These are phyloP conservation scores for Oryza rufipogon DNA, from an alignment of 176 grass and related monocot genomes.

Conservation along the genomic window DNA sequence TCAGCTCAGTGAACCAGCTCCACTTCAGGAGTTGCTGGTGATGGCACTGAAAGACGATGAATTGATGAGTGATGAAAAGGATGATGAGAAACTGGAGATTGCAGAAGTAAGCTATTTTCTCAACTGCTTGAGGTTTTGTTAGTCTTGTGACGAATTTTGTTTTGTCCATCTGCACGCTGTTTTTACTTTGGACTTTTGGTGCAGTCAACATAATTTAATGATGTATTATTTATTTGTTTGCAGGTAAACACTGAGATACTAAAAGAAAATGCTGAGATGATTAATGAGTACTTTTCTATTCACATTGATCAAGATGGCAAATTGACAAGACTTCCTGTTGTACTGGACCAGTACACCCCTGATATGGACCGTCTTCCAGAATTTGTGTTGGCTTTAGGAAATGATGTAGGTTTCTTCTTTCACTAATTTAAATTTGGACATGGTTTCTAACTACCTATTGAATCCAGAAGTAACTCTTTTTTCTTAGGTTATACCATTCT, in stretches of 20 bases:
- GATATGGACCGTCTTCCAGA: slow-evolving; percentile 89
- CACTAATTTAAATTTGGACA: slow-evolving; percentile 16
- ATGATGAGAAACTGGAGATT: slow-evolving; percentile 77
- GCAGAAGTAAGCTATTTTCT: slow-evolving; percentile 63
- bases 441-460: not conserved
- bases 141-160: not conserved
- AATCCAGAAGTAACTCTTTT: not conserved
- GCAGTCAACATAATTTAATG: not conserved
- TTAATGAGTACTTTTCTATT: slow-evolving; percentile 92
- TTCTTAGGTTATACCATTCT: not conserved
- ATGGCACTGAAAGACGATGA: slow-evolving; percentile 86
- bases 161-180: not conserved
- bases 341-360: slow-evolving; percentile 96
- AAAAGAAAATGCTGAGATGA: slow-evolving; percentile 76
- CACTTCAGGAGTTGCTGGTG: slow-evolving; percentile 68
- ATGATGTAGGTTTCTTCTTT: slow-evolving; percentile 75
- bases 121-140: not conserved
- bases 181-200: slow-evolving; percentile 23
- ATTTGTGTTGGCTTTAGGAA: slow-evolving; percentile 75
- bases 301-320: slow-evolving; percentile 72
- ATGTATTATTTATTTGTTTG: not conserved
- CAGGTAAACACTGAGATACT: slow-evolving; percentile 85
- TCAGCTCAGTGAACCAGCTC: slow-evolving; percentile 87
- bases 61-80: slow-evolving; percentile 53
- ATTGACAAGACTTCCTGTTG: slow-evolving; percentile 78